These are phyloP conservation scores for Rhizopus microsporus DNA, from an alignment of 371 early-diverging fungal genomes.

Conservation along the genomic window DNA sequence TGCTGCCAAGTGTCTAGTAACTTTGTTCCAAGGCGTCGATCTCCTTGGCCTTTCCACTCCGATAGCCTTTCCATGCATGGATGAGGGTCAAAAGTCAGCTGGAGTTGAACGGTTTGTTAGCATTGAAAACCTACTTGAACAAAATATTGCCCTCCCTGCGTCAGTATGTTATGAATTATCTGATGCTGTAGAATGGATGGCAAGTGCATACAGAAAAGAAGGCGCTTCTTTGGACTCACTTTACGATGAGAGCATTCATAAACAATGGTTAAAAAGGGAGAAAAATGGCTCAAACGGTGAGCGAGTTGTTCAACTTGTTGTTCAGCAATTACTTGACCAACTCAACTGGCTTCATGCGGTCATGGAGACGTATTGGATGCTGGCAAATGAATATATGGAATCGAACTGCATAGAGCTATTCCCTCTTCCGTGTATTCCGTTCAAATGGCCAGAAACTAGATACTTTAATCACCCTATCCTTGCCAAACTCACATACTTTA, in stretches of 20 bases:
- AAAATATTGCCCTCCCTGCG: slow-evolving; percentile 40
- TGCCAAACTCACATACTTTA: slow-evolving; percentile 40
- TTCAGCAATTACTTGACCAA: neutral
- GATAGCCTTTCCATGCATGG: slow-evolving; percentile 11
- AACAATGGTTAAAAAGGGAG: neutral
- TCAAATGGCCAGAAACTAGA: slow-evolving; percentile 26
- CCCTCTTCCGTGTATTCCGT: slow-evolving; percentile 24
- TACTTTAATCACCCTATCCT: slow-evolving; percentile 21
- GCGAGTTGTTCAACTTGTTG: neutral
- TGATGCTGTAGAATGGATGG: slow-evolving; percentile 33
- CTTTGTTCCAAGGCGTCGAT: slow-evolving; percentile 36
- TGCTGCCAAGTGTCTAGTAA: slow-evolving; percentile 31
- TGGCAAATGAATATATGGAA: slow-evolving; percentile 16
- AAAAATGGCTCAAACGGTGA: neutral
- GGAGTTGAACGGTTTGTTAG: slow-evolving; percentile 22
- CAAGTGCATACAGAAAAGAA: neutral
- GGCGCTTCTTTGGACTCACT: too few relatives aligned
- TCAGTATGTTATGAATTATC: slow-evolving; percentile 33
- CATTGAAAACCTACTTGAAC: slow-evolving; percentile 31
- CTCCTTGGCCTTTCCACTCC: slow-evolving; percentile 22
- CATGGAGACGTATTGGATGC: slow-evolving; percentile 13
- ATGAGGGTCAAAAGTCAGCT: slow-evolving; percentile 6
- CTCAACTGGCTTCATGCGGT: slow-evolving; percentile 18
- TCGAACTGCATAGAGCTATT: slow-evolving; percentile 13
- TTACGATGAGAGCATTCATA: neutral